phyloP scores from a whole-genome alignment of 2,329 filamentous ascomycete genomes.

The Talaromyces sp. region DNA sequence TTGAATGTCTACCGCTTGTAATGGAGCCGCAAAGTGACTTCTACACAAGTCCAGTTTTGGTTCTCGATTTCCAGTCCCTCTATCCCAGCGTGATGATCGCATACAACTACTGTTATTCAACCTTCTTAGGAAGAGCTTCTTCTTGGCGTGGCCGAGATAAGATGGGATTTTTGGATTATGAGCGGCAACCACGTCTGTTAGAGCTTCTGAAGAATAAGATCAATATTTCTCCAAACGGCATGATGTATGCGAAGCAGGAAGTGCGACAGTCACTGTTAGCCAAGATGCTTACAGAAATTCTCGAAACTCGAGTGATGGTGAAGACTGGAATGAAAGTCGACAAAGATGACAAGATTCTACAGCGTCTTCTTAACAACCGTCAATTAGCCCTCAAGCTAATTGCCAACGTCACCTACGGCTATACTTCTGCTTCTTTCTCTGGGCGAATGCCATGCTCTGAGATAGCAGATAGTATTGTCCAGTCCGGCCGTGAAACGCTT shows the following conservation, averaged over 20 bases:
- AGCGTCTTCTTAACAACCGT: constrained; percentile 87
- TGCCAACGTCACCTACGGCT: constrained; percentile 98
- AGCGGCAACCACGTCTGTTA: constrained; percentile 73
- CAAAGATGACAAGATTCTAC: constrained; percentile 81
- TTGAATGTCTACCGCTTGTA: constrained; percentile 91
- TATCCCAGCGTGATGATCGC: constrained; percentile 99
- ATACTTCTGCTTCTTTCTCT: constrained; percentile 94
- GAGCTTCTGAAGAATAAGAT: constrained; percentile 80
- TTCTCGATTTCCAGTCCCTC: constrained; percentile 92
- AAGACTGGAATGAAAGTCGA: constrained; percentile 96
- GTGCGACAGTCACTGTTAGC: constrained; percentile 88
- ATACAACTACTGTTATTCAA: constrained; percentile 99
- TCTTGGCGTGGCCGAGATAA: constrained; percentile 91
- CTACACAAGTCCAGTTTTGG: constrained; percentile 84
- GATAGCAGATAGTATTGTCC: constrained; percentile 97
- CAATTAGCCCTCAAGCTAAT: constrained; percentile 93
- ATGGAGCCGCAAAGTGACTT: constrained; percentile 98
- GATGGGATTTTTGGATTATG: constrained; percentile 90
- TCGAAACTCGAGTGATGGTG: constrained; percentile 96
- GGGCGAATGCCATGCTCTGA: constrained; percentile 97
- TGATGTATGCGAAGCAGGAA: constrained; percentile 87
- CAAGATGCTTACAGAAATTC: constrained; percentile 94
- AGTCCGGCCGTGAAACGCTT: constrained; percentile 90
- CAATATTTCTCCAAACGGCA: constrained; percentile 92
- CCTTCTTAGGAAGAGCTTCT: constrained; percentile 82